Evolutionary conservation across 2,329 filamentous ascomycete species (phyloP), one percentile per base, ranked within the genome.

Genomic region (Fulvia fulva): DNA sequence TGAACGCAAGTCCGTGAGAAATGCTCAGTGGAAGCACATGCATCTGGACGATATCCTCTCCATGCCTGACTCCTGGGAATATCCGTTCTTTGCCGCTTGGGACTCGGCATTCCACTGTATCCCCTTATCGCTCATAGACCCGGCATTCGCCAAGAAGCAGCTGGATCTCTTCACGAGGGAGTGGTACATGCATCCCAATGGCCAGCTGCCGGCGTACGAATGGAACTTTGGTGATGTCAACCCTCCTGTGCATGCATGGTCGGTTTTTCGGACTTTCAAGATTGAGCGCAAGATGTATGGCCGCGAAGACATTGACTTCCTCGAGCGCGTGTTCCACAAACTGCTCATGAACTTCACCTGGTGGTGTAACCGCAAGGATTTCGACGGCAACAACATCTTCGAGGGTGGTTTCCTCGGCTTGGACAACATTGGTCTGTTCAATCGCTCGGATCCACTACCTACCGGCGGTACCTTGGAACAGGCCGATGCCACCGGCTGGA

Each of bases 201-300:
- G 93, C 47, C 93, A 97, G 75, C 79, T 97, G 37, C 91, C 92
- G 52, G 92, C 93, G 67, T 94, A 87, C 69, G 93, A 97, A 73
- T 97, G 93, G 93, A 97, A 97, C 72, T 97, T 97, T 77, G 88
- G 92, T 55, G 94, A 97, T 68, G 93, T 97, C 63, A 97, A 97
- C 67, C 93, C 93, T 25, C 93, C 93, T 0, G 93, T 97, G 1
- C 93, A 97, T 73, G 94, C 93, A 0, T 97, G 93, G 93, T 87
- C 93, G 1, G 90, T 91, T 0, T 97, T 97, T 80, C 84, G 94
- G 57, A 90, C 90, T 0, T 97, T 97, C 86, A 97, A 97, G 77
- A 97, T 97, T 63, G 93, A 97, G 79, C 87, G 94, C 66, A 97
- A 97, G 78, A 85, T 97, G 80, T 97, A 97, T 68, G 94, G 93